These are phyloP conservation scores for Cenchrus purpureus DNA, from an alignment of 176 grass and related monocot species.

Conservation along the genomic window DNA sequence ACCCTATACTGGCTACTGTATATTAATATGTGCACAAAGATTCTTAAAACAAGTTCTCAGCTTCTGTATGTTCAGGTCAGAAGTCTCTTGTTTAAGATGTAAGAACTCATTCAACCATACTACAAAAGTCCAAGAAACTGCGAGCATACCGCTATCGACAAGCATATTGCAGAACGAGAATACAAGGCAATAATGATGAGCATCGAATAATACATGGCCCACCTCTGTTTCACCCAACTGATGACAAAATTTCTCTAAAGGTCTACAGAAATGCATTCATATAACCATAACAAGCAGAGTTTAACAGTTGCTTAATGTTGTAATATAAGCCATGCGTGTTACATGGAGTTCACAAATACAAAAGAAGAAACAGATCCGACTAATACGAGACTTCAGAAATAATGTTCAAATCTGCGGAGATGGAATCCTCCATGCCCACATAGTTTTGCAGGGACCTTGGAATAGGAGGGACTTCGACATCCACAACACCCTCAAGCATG, in stretches of 20 bases:
- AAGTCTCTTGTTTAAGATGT: too few species aligned
- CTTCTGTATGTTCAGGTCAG: too few species aligned
- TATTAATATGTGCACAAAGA: too few species aligned
- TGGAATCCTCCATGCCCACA: conserved; percentile 34
- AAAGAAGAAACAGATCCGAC: background rate
- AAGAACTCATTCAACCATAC: too few species aligned
- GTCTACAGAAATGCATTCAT: background rate
- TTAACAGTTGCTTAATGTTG: background rate
- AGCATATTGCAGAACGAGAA: too few species aligned
- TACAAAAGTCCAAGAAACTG: too few species aligned
- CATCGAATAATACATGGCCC: too few species aligned
- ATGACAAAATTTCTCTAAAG: background rate
- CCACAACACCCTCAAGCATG: conserved; percentile 47
- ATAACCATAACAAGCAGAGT: background rate
- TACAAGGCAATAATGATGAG: background rate
- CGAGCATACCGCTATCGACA: too few species aligned
- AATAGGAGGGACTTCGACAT: conserved; percentile 35
- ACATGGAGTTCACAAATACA: background rate
- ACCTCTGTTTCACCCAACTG: background rate
- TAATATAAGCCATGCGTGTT: background rate
- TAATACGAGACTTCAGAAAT: background rate
- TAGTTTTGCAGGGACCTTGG: conserved; percentile 34
- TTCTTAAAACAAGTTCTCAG: too few species aligned
- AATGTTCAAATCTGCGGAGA: background rate
- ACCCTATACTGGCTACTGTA: too few species aligned